Evolutionary conservation across 768 basidiomycete species (phyloP).

Genomic region (Aureoboletus auriporus): DNA sequence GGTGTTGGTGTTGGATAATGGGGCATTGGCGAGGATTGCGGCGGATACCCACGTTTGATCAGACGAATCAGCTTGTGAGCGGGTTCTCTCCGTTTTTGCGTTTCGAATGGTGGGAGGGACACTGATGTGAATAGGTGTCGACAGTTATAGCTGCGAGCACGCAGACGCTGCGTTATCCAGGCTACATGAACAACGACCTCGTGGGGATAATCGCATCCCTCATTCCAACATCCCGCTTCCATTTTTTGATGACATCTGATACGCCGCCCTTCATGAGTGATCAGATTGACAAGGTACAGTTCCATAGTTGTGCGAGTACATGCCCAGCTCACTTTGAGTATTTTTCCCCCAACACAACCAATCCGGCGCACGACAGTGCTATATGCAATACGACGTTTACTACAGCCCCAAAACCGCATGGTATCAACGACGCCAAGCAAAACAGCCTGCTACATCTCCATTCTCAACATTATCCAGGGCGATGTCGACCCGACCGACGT

Average conservation of each 20-base stretch:
- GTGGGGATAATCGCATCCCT: slow-evolving; percentile 96
- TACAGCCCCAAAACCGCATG: too few relatives aligned
- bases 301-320: neutral
- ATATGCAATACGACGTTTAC: slow-evolving; percentile 98
- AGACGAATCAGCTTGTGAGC: too few relatives aligned
- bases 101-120: too few relatives aligned
- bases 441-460: too few relatives aligned
- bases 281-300: slow-evolving; percentile 87
- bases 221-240: slow-evolving; percentile 93
- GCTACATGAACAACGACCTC: slow-evolving; percentile 98
- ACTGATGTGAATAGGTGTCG: too few relatives aligned
- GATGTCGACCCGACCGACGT: too few relatives aligned
- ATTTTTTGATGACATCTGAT: slow-evolving; percentile 85
- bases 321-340: neutral
- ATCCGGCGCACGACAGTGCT: slow-evolving; percentile 95
- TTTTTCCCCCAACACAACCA: slow-evolving; percentile 77
- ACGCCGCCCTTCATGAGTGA: slow-evolving; percentile 98
- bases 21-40: too few relatives aligned
- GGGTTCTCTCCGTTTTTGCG: too few relatives aligned
- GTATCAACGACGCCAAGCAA: too few relatives aligned
- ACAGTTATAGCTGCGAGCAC: slow-evolving; percentile 96
- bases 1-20: too few relatives aligned
- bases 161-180: slow-evolving; percentile 92
- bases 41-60: too few relatives aligned
- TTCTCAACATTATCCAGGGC: too few relatives aligned